phyloP scores from a whole-genome alignment of 2,329 filamentous ascomycete species.

The Microdochium bolleyi region DNA sequence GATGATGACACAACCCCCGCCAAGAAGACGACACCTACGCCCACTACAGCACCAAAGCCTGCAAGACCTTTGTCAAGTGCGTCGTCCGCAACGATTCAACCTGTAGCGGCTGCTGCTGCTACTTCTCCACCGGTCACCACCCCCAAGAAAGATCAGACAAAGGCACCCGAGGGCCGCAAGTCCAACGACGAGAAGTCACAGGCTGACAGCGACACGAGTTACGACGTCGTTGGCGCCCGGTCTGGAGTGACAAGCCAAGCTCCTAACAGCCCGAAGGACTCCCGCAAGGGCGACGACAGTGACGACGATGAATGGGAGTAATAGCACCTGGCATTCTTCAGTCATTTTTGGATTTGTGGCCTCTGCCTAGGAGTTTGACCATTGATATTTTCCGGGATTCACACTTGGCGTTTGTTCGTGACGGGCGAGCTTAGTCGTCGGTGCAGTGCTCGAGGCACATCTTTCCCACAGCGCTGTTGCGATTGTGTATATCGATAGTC shows the following conservation, averaged over 20 bases:
- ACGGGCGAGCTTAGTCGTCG: not conserved
- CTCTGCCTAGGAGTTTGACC: not conserved
- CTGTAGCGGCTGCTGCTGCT: conserved; percentile 23
- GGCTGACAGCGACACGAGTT: conserved; percentile 89
- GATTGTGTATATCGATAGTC: not conserved
- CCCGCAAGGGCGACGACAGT: conserved; percentile 50
- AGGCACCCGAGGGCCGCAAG: conserved; percentile 57
- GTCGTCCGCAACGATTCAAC: conserved; percentile 55
- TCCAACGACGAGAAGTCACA: conserved; percentile 88
- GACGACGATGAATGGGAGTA: conserved; percentile 44
- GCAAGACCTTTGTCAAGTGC: conserved; percentile 36
- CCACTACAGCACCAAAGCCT: conserved; percentile 27
- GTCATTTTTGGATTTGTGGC: not conserved
- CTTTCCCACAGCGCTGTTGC: not conserved
- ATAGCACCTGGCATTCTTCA: not conserved
- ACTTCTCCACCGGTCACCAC: conserved; percentile 7
- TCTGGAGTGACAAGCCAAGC: conserved; percentile 74
- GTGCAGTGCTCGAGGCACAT: not conserved
- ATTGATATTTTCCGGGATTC: not conserved
- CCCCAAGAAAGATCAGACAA: conserved; percentile 35
- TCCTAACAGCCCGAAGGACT: conserved; percentile 56
- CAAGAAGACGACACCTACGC: conserved; percentile 26
- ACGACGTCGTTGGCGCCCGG: conserved; percentile 78
- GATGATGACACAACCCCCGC: conserved; percentile 25
- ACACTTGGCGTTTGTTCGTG: not conserved